A percentile compares a stretch with the other conserved stretches of the same genome.
phyloP scores from a whole-genome alignment of 1,284 basidiomycete genomes.

The Puccinia horiana region DNA sequence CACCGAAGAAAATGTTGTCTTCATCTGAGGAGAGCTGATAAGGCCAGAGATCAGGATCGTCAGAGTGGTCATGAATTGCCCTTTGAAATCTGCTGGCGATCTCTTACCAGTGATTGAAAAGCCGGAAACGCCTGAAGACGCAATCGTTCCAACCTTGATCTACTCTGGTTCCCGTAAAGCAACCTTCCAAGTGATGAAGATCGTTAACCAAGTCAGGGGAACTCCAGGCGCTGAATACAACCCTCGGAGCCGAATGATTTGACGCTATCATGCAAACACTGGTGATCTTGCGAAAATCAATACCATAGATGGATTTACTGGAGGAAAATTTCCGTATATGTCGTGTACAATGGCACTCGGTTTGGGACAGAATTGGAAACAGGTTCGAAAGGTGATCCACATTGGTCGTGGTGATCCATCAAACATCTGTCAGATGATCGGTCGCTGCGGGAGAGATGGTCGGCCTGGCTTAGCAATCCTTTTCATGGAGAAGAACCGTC shows the following conservation, averaged over 20 bases:
- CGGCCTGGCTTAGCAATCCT: no score
- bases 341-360: no score
- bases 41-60: conserved; percentile 8
- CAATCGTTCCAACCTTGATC: background rate
- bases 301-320: background rate
- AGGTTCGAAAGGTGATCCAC: no score
- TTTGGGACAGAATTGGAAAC: no score
- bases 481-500: no score
- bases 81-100: background rate
- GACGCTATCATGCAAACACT: conserved; percentile 8
- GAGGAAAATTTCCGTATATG: background rate
- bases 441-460: no score
- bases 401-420: no score
- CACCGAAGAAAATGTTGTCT: background rate
- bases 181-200: background rate
- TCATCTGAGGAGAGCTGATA: background rate
- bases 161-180: background rate
- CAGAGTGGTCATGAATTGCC: background rate
- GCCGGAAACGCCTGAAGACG: background rate
- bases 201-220: background rate
- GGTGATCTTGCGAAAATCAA: background rate
- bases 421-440: no score
- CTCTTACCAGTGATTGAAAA: background rate
- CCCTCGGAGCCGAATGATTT: no score
- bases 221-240: background rate